A percentile compares a stretch with the other conserved stretches of the same genome.
Evolutionary conservation across 805 yeast genomes (phyloP).

Genomic region (Metschnikowia kofuensis): DNA sequence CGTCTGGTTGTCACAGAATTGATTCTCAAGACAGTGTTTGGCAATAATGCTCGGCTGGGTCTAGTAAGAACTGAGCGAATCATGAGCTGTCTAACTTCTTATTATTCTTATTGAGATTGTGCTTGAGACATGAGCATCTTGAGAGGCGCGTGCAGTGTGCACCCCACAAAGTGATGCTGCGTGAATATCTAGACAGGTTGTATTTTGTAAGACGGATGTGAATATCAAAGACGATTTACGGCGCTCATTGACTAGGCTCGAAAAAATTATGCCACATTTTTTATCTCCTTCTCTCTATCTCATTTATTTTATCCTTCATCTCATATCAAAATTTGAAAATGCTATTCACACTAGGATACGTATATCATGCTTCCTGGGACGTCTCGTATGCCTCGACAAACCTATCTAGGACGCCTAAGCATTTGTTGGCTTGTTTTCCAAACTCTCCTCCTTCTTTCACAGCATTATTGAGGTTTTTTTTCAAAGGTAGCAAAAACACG

Average conservation of each 20-base stretch:
- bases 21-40: background rate
- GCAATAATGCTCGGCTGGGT: background rate
- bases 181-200: too few species aligned
- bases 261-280: background rate
- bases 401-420: conserved; percentile 18
- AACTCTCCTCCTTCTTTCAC: conserved; percentile 72
- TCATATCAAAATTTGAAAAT: too few species aligned
- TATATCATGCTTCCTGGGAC: background rate
- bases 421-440: conserved; percentile 48
- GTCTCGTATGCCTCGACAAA: conserved; percentile 9
- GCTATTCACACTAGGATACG: background rate
- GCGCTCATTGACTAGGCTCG: too few species aligned
- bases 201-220: too few species aligned
- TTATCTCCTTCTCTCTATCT: background rate
- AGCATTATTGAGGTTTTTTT: conserved; percentile 47
- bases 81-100: background rate
- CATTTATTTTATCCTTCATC: too few species aligned
- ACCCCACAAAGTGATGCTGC: background rate
- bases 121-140: conserved; percentile 1
- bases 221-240: too few species aligned
- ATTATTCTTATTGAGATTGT: background rate
- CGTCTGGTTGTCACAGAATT: background rate
- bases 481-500: conserved; percentile 48
- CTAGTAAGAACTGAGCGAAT: conserved; percentile 5
- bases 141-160: background rate